These are phyloP conservation scores for Lactifluus hygrophoroides DNA, from an alignment of 768 basidiomycete genomes.

Conservation along the genomic window DNA sequence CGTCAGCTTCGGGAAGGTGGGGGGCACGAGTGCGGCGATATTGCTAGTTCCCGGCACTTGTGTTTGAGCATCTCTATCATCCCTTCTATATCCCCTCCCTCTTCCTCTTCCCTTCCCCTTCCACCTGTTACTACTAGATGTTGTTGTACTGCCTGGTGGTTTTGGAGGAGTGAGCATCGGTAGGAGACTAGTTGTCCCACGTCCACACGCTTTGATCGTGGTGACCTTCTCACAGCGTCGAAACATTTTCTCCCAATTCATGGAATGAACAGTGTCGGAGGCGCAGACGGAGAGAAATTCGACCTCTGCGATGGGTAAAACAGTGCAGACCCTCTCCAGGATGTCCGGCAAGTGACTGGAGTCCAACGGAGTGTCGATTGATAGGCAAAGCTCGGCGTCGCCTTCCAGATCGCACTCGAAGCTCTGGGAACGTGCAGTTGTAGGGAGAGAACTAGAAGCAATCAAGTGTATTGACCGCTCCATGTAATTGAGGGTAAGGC, in stretches of 20 bases:
- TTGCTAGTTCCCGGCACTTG: neutral
- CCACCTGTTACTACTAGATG: neutral
- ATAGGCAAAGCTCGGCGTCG: neutral
- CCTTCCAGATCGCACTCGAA: neutral
- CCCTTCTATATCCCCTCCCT: too few species aligned
- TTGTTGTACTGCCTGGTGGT: too few species aligned
- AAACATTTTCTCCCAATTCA: neutral
- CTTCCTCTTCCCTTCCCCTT: neutral
- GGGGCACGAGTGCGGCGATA: neutral
- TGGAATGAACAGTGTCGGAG: neutral
- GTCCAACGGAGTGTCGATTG: neutral
- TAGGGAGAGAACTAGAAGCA: neutral
- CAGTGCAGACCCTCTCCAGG: neutral
- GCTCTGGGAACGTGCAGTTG: neutral
- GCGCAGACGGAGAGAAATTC: slow-evolving; percentile 1
- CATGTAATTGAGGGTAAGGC: neutral
- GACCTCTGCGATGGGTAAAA: neutral
- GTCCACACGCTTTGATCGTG: neutral
- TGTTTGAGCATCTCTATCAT: neutral
- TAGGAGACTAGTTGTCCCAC: neutral
- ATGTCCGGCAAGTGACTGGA: neutral
- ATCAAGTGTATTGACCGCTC: neutral
- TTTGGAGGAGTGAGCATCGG: neutral
- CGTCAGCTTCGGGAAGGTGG: slow-evolving; percentile 2
- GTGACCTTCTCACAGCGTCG: neutral